phyloP scores from a whole-genome alignment of 768 basidiomycete genomes.

The Candolleomyces aberdarensis region DNA sequence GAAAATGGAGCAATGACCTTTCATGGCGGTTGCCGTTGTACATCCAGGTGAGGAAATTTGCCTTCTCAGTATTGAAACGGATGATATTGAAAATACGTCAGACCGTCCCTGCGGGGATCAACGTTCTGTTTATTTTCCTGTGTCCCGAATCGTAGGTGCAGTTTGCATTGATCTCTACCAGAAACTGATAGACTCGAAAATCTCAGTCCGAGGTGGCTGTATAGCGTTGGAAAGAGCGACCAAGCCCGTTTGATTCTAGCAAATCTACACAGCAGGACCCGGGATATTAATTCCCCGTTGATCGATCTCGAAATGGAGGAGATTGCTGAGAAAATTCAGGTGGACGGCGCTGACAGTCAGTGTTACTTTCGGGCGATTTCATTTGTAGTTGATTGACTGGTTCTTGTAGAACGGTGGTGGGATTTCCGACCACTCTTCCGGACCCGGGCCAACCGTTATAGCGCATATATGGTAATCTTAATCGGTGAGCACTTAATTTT shows the following conservation, averaged over 20 bases:
- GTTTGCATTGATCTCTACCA: background rate
- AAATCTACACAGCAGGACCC: slow-evolving; percentile 42
- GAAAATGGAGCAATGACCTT: slow-evolving; percentile 35
- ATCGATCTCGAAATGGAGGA: slow-evolving; percentile 51
- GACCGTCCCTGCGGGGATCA: slow-evolving; percentile 46
- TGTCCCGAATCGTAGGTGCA: slow-evolving; percentile 47
- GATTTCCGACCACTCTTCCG: slow-evolving; percentile 52
- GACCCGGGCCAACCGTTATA: slow-evolving; percentile 41
- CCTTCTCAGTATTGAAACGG: background rate
- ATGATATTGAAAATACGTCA: slow-evolving; percentile 8
- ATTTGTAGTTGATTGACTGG: background rate
- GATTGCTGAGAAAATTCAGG: slow-evolving; percentile 47
- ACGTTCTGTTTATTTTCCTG: slow-evolving; percentile 42
- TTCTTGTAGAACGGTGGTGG: slow-evolving; percentile 43
- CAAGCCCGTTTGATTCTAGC: slow-evolving; percentile 44
- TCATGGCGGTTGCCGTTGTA: slow-evolving; percentile 52
- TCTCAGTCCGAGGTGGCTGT: slow-evolving; percentile 51
- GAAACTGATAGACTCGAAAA: background rate
- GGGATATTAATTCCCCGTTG: slow-evolving; percentile 46
- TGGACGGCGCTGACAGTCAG: slow-evolving; percentile 45
- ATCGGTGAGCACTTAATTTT: slow-evolving; percentile 31
- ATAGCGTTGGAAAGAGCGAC: slow-evolving; percentile 41
- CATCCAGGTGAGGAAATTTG: slow-evolving; percentile 32
- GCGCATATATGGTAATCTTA: slow-evolving; percentile 48
- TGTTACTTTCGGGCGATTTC: background rate